Base-by-base conservation (phyloP, 192 early-diverging fungal genomes). In the Lunasporangiospora selenospora region DNA sequence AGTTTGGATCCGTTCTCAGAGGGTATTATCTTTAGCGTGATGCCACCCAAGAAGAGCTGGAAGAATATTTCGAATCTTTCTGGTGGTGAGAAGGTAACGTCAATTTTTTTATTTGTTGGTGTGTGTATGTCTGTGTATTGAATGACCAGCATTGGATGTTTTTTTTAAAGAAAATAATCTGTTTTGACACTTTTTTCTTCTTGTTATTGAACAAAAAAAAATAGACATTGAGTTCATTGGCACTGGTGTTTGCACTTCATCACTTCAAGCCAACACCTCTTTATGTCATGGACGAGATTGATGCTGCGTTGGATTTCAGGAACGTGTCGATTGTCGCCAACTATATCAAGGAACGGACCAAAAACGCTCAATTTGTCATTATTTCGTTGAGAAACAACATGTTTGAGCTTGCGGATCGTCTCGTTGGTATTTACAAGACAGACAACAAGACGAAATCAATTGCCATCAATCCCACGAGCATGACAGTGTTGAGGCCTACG, bases 241-340 rank as follows among this genome's bases (percentile, higher is more conserved):
- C 98, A 6, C 83, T 99, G 40, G 96, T 99, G 10, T 99, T 99
- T 85, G 96, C 98, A 1, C 82, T 99, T 53, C 98, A 99, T 76
- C 96, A 98, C 75, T 99, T 92, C 86, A 98, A 98, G 73, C 98
- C 98, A 11, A 99, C 98, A 19, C 98, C 96, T n/a, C 77, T 98
- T 7, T 99, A 99, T 75, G 94, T 99, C 38, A 98, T 99, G 95
- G 98, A 99, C 79, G 98, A 99, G 80, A 99, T 99, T 67, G 98
- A 99, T 79, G 96, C 96, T 0, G 98, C 98, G 1, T 80, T 98
- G 23, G 98, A 99, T 80, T 99, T 98, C 81, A 84, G 96, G 54
- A 99, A 99, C 71, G 96, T 98, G 21, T 98, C 95, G 13, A 99
- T 99, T 77, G 92, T 99, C 4, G 98, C 96, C 13, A 98, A 98